Evolutionary conservation across 2,329 filamentous ascomycete genomes (phyloP), one percentile per base, ranked within the genome.

Genomic region (Apiospora saccharicola): DNA sequence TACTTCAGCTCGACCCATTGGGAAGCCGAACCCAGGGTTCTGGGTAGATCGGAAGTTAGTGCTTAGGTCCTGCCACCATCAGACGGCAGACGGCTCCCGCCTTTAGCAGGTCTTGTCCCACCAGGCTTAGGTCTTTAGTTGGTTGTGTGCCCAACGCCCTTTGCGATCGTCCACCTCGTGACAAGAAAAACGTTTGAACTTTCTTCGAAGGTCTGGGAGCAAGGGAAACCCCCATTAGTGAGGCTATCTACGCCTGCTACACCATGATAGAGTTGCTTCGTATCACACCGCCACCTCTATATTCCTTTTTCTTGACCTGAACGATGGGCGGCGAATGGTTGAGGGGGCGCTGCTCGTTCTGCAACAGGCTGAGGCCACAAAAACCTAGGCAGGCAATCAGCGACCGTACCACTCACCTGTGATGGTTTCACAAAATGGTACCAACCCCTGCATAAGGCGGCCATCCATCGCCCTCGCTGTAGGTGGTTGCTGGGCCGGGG

Each of bases 21-120:
- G 53, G 16, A 37, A 61, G 30, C 30, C 2, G 53, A 30, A 61
- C 26, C 26, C 53, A 61, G 53, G 53, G 53, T 64, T 6, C 34
- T 64, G 34, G 57, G 34, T 64, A 64, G 57, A 24, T 64, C 57
- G 57, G 57, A 64, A 64, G 30, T 64, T 64, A 41, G 30, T 34
- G 53, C 53, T 61, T 61, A 37, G 51, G 19, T 61, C 30, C 53
- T 37, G 30, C 53, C 53, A 61, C 53, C 19, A 12, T 37, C 53
- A 61, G 53, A 30, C 53, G 53, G 53, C 53, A 61, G 53, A 30
- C 53, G 53, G 53, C 53, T 61, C 53, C 16, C 53, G 37, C 53
- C 26, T 61, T 61, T 61, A 34, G 51, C 13, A 13, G 24, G 51
- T 30, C 13, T 34, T 57, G 51, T 57, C 51, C 26, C 51, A 14